Evolutionary conservation across 2,329 filamentous ascomycete genomes (phyloP).

Genomic region (Diaporthe velutina): DNA sequence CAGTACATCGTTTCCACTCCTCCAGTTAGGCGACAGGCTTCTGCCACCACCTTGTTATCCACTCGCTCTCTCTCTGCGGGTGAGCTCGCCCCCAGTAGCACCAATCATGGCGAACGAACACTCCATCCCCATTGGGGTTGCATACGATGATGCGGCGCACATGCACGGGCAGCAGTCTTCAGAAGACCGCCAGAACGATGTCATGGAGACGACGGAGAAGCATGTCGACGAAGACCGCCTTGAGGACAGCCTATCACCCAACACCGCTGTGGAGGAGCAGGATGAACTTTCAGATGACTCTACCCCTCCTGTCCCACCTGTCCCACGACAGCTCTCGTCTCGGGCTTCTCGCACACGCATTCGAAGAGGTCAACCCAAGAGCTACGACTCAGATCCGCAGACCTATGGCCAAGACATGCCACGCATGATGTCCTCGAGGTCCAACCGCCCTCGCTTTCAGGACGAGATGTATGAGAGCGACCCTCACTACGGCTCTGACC

Average conservation of each 20-base stretch:
- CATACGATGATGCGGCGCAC: constrained; percentile 12
- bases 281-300: constrained; percentile 36
- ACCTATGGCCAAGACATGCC: constrained; percentile 29
- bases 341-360: constrained; percentile 30
- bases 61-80: not conserved
- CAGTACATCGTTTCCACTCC: not conserved
- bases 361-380: constrained; percentile 4
- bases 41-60: not conserved
- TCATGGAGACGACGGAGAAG: constrained; percentile 8
- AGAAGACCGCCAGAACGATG: constrained; percentile 18
- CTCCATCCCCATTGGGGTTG: constrained; percentile 19
- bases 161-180: not conserved
- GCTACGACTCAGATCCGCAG: constrained; percentile 31
- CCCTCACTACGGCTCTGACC: constrained; percentile 32
- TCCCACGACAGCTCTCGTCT: constrained; percentile 20
- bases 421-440: constrained; percentile 10
- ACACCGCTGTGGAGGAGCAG: constrained; percentile 19
- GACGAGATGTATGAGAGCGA: constrained; percentile 26
- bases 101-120: constrained; percentile 23
- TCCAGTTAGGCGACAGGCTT: not conserved
- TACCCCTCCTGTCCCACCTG: constrained; percentile 18
- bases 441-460: constrained; percentile 30
- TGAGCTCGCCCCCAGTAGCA: not conserved
- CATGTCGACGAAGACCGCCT: constrained; percentile 22
- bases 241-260: constrained; percentile 22